Percentiles rank a stretch among this genome's conserved stretches.
Conservation (phyloP, 1,284 basidiomycete genomes). For the Leccinum subrobustum region DNA sequence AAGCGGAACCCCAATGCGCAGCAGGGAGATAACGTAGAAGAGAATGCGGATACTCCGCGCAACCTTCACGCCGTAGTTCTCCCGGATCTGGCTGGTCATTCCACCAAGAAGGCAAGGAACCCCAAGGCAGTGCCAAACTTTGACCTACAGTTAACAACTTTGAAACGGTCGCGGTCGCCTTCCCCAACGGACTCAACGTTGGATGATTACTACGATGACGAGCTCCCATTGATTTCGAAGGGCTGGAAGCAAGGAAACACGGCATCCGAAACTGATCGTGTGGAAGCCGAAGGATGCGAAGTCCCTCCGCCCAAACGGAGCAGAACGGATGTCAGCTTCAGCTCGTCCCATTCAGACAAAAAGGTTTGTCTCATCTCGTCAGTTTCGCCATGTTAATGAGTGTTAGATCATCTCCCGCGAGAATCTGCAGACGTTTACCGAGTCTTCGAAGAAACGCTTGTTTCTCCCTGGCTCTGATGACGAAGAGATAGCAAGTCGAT, state of each 20-base stretch:
- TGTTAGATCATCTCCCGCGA: conserved; percentile 3
- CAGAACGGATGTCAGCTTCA: neutral
- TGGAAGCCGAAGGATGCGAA: conserved; percentile 2
- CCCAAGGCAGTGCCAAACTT: conserved; percentile 44
- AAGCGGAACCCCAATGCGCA: conserved; percentile 36
- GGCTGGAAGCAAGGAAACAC: conserved; percentile 26
- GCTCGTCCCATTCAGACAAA: neutral
- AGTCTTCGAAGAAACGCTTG: conserved; percentile 8
- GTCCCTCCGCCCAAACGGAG: conserved; percentile 21
- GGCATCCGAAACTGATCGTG: conserved; percentile 32
- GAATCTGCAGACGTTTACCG: conserved; percentile 2
- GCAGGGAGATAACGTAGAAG: conserved; percentile 46
- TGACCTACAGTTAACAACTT: conserved; percentile 49
- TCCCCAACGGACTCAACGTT: conserved; percentile 11
- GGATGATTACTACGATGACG: conserved; percentile 42
- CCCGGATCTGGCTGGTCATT: conserved; percentile 40
- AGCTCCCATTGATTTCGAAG: conserved; percentile 46
- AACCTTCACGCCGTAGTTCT: conserved; percentile 41
- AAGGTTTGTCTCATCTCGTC: conserved; percentile 20
- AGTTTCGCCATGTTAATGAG: conserved; percentile 11
- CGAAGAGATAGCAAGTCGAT: conserved; percentile 8
- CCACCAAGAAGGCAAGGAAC: conserved; percentile 20
- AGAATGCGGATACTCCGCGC: conserved; percentile 41
- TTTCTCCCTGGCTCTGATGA: conserved; percentile 20
- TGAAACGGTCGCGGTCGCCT: conserved; percentile 37